Evolutionary conservation across 352 stramenopile genomes (phyloP), one percentile per base, ranked within the genome.

Genomic region (Phytophthora fragariaefolia): DNA sequence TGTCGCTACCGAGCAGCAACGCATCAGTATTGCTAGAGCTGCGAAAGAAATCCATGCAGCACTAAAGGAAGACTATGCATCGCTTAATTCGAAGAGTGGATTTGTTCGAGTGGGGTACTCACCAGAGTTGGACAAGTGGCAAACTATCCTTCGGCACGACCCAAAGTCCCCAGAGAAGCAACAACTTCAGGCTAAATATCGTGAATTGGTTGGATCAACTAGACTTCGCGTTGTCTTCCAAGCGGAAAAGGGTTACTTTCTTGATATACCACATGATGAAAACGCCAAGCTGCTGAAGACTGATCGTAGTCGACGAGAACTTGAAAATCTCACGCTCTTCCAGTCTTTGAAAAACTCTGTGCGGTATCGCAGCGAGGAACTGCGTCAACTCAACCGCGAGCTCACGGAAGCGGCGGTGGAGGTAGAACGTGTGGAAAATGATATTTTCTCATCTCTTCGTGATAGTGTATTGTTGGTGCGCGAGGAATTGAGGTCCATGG

Each of bases 261-360:
- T 92, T 17, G 83, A 92, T 51, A 71, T 92, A 12, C 69, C 83
- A 1, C 77, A 90, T 54, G 81, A 89, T 5, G 81, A 92, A 49
- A 74, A 88, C 55, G 64, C 53, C 17, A 80, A 80, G 42, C 49
- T 92, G 32, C 17, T 85, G 18, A 65, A 76, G 17, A 66, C 34
- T 1, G 49, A 78, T 4, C 45, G 55, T 32, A 47, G 58, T 22
- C 52, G 63, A 32, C 54, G n/a, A 22, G 63, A 64, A 49, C 30
- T 81, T 1, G 73, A 87, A 1, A 73, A 79, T 9, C 53, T 89
- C 13, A 75, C 59, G 32, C 55, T 92, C 40, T 77, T 92, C 9
- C 83, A 91, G 59, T 91, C 85, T 6, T 54, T 88, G 15, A 93
- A 91, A 34, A 90, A 90, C 45, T 79, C 74, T 15, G 76, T 86